Evolutionary conservation across 2,329 filamentous ascomycete species (phyloP).

Genomic region (Ophiostoma fasciatum): DNA sequence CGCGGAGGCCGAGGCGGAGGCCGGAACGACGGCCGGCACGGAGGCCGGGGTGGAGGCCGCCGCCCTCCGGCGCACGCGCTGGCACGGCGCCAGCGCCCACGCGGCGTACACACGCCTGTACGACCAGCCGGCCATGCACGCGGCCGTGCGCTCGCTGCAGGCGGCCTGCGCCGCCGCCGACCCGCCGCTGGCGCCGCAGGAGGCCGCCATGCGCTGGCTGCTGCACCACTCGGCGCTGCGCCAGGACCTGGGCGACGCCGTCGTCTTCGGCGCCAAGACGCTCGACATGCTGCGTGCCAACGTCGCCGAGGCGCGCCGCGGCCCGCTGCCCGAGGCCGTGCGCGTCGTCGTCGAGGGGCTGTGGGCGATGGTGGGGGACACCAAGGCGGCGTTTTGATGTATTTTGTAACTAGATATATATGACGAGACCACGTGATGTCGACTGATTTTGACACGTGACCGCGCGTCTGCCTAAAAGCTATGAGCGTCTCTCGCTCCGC

Average conservation of each 20-base stretch:
- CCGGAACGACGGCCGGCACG: neutral
- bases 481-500: no score
- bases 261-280: constrained; percentile 23
- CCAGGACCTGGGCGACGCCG: constrained; percentile 18
- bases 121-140: neutral
- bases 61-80: constrained; percentile 9
- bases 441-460: constrained; percentile 18
- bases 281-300: constrained; percentile 21
- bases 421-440: no score
- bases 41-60: constrained; percentile 8
- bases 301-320: constrained; percentile 22
- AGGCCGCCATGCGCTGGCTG: constrained; percentile 25
- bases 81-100: constrained; percentile 25
- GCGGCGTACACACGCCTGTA: constrained; percentile 1
- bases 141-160: no score
- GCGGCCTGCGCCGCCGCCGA: no score
- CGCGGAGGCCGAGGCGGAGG: no score
- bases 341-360: constrained; percentile 48
- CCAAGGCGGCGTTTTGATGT: no score
- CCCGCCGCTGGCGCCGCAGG: no score
- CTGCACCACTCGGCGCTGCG: constrained; percentile 21
- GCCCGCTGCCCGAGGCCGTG: constrained; percentile 24
- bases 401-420: no score
- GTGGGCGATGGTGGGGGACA: constrained; percentile 54
- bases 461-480: neutral